Conservation (phyloP, 345 rosid species). For the Dimocarpus longan region DNA sequence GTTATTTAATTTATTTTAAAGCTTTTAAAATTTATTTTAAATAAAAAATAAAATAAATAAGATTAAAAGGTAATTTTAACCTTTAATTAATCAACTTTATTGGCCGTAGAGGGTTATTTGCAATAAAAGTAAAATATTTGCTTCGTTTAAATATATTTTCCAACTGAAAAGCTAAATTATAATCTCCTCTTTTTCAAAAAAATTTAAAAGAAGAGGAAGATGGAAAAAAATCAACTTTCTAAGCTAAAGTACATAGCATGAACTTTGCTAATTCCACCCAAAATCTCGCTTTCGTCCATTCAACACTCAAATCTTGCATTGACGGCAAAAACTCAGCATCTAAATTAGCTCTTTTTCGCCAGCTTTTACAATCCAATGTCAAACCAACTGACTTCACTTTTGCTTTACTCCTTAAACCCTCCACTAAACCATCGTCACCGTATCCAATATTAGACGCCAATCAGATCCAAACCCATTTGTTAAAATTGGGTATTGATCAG, state of each 20-base stretch:
- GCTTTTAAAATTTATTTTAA: no score
- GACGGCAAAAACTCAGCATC: slow-evolving; percentile 42
- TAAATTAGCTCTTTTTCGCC: slow-evolving; percentile 49
- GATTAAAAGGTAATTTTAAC: no score
- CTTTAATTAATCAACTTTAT: no score
- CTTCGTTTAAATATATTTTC: no score
- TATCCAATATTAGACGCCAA: slow-evolving; percentile 30
- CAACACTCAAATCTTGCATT: slow-evolving; percentile 42
- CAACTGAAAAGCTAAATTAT: no score
- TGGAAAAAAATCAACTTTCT: no score
- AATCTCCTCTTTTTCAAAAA: no score
- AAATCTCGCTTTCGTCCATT: slow-evolving; percentile 51
- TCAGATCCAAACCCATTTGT: slow-evolving; percentile 57
- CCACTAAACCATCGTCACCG: slow-evolving; percentile 24
- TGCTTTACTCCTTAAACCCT: slow-evolving; percentile 53
- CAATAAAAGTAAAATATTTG: no score
- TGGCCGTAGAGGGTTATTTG: no score
- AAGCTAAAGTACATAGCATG: slow-evolving; percentile 25
- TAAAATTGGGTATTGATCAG: slow-evolving; percentile 52
- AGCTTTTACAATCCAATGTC: slow-evolving; percentile 44
- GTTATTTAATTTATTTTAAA: no score
- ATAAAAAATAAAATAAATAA: no score
- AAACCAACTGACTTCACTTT: slow-evolving; percentile 60
- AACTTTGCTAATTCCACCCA: slow-evolving; percentile 23
- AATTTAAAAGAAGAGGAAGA: no score